Conservation (phyloP, 768 basidiomycete genomes). For the Lentinula edodes region DNA sequence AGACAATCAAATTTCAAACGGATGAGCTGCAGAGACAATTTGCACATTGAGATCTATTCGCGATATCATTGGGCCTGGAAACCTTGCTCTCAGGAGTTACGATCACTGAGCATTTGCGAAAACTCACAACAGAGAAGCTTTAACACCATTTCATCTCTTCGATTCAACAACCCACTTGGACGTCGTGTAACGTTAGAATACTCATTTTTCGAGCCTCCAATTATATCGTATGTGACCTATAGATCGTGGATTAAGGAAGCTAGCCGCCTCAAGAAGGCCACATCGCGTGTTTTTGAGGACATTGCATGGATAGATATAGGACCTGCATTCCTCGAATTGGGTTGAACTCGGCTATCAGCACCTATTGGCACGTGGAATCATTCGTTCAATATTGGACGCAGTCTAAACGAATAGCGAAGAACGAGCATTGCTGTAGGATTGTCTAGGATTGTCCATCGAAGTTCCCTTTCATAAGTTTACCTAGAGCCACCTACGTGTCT, state of each 20-base stretch:
- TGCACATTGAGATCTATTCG: too few relatives aligned
- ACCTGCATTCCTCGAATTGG: neutral
- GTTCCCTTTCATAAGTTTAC: neutral
- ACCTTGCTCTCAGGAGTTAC: too few relatives aligned
- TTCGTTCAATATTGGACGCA: neutral
- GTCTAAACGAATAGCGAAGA: neutral
- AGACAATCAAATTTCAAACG: too few relatives aligned
- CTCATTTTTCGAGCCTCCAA: neutral
- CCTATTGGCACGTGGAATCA: neutral
- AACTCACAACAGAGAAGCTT: neutral
- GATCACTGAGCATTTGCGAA: too few relatives aligned
- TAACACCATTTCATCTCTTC: neutral
- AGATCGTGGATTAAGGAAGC: neutral
- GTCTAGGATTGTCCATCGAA: neutral
- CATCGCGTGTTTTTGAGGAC: neutral
- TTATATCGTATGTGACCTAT: neutral
- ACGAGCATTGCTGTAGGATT: too few relatives aligned
- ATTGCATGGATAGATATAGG: neutral
- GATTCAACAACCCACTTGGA: neutral
- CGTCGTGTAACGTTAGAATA: neutral
- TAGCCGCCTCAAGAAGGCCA: neutral
- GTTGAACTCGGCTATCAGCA: neutral
- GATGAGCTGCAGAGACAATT: too few relatives aligned
- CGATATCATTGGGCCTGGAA: too few relatives aligned
- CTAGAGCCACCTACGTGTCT: neutral